Evolutionary conservation across 306 rosid species (phyloP).

Genomic region (Prunus mira): DNA sequence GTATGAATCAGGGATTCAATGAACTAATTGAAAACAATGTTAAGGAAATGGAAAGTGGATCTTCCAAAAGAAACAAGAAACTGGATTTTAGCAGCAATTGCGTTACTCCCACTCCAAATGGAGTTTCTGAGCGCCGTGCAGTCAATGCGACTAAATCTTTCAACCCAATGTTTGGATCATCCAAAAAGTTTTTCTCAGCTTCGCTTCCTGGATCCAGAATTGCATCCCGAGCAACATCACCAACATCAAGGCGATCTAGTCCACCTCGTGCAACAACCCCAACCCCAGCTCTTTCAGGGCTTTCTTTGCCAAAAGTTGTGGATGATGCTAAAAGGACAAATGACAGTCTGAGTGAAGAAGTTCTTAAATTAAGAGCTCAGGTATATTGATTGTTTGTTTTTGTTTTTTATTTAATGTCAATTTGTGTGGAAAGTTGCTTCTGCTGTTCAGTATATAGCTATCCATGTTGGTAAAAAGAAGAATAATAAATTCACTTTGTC

Average conservation of each 20-base stretch:
- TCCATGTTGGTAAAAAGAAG: neutral
- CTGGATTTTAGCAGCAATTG: constrained; percentile 72
- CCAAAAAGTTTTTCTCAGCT: constrained; percentile 83
- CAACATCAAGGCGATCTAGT: constrained; percentile 67
- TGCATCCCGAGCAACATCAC: constrained; percentile 83
- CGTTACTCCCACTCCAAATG: constrained; percentile 65
- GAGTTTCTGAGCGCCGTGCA: constrained; percentile 58
- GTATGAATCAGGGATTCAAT: constrained; percentile 49
- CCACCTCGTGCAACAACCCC: constrained; percentile 80
- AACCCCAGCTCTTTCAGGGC: constrained; percentile 62
- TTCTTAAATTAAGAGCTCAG: constrained; percentile 71
- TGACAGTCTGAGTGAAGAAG: constrained; percentile 71
- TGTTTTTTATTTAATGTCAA: neutral
- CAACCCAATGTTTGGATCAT: constrained; percentile 76
- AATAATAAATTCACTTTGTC: neutral
- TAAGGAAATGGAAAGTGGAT: constrained; percentile 59
- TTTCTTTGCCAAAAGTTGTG: constrained; percentile 54
- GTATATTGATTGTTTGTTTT: constrained; percentile 21
- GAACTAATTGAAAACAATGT: constrained; percentile 54
- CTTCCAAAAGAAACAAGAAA: constrained; percentile 70
- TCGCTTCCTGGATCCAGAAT: constrained; percentile 92
- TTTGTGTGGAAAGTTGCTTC: neutral
- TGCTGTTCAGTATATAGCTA: neutral
- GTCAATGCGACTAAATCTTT: constrained; percentile 57
- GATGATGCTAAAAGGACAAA: constrained; percentile 66